Conservation (phyloP, 2,329 filamentous ascomycete genomes). For the Xylariaceae sp. region DNA sequence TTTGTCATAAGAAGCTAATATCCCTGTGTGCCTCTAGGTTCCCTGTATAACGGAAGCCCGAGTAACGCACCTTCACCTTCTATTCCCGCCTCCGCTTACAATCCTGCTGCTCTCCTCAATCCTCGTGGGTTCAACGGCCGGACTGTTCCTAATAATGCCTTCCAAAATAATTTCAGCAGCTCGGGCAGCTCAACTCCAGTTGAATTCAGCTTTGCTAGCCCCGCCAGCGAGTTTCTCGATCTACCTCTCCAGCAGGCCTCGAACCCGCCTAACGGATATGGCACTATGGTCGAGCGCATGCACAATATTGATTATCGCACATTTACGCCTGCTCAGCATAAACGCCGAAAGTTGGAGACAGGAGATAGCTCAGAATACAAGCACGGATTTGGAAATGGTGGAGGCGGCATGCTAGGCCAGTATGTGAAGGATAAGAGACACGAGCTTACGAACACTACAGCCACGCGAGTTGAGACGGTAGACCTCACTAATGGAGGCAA, state of each 20-base stretch:
- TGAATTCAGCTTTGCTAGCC: constrained; percentile 46
- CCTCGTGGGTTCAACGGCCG: constrained; percentile 44
- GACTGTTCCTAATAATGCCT: constrained; percentile 17
- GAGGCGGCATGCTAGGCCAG: constrained; percentile 66
- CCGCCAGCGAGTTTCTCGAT: constrained; percentile 32
- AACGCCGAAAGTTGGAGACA: constrained; percentile 66
- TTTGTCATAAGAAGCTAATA: constrained; percentile 17
- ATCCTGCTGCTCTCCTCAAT: constrained; percentile 49
- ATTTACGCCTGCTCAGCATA: constrained; percentile 59
- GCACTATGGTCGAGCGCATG: constrained; percentile 73
- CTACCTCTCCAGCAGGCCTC: constrained; percentile 13
- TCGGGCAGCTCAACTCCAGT: constrained; percentile 47
- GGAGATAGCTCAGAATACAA: constrained; percentile 52
- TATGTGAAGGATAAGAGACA: constrained; percentile 68
- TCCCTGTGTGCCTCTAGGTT: constrained; percentile 30
- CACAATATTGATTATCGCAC: constrained; percentile 75
- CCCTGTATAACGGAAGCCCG: constrained; percentile 33
- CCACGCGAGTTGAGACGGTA: constrained; percentile 52
- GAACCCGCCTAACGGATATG: constrained; percentile 50
- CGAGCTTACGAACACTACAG: constrained; percentile 43
- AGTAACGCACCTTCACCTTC: constrained; percentile 26
- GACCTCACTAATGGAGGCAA: constrained; percentile 61
- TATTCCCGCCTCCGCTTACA: constrained; percentile 43
- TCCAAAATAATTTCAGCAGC: constrained; percentile 31
- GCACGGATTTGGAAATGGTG: constrained; percentile 51